These are phyloP conservation scores for Russula sp. DNA, from an alignment of 768 basidiomycete genomes.

Conservation along the genomic window DNA sequence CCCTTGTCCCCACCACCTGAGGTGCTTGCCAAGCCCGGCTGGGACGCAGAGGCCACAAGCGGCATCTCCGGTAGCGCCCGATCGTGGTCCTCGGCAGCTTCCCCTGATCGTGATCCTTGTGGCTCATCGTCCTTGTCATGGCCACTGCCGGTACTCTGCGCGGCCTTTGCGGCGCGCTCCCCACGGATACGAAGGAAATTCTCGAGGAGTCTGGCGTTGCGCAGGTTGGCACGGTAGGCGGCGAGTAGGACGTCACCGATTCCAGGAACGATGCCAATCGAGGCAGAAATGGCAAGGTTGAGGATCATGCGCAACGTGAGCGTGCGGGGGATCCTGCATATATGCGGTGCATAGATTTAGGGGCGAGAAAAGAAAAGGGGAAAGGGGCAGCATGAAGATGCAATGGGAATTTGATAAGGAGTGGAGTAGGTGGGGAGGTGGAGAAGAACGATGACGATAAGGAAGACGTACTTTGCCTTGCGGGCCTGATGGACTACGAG, in stretches of 20 bases:
- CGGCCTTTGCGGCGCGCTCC: neutral
- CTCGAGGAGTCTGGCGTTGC: conserved; percentile 82
- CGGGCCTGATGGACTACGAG: conserved; percentile 72
- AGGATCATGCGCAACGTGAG: conserved; percentile 66
- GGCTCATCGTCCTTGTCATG: neutral
- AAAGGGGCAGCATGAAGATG: neutral
- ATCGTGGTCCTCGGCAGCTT: neutral
- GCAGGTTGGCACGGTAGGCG: conserved; percentile 77
- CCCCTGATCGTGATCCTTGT: neutral
- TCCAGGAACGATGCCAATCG: conserved; percentile 60
- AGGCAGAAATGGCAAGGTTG: conserved; percentile 65
- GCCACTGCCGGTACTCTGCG: neutral
- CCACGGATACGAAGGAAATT: conserved; percentile 77
- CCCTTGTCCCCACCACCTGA: neutral
- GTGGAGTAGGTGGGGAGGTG: too few species aligned
- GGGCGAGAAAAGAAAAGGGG: neutral
- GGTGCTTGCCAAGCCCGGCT: neutral
- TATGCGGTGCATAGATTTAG: too few species aligned
- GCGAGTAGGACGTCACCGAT: conserved; percentile 73
- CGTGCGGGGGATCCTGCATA: conserved; percentile 47
- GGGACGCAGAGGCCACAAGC: neutral
- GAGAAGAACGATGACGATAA: too few species aligned
- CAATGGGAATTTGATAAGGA: neutral
- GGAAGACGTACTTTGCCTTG: conserved; percentile 51
- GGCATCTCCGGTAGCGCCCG: neutral